Evolutionary conservation across 345 rosid species (phyloP).

Genomic region (Adansonia digitata): DNA sequence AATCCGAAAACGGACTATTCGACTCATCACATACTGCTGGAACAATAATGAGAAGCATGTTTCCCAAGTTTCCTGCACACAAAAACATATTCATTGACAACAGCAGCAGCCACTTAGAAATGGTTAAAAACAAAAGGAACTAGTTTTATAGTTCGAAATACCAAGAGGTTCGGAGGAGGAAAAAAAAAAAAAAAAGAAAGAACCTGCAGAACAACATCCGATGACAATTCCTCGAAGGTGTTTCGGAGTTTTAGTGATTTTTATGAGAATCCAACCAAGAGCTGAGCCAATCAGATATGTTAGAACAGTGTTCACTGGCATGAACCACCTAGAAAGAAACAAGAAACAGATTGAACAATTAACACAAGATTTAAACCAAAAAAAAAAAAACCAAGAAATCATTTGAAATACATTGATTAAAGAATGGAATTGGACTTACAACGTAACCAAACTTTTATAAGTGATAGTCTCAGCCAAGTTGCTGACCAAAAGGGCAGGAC

Average conservation of each 20-base stretch:
- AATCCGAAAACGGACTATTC: constrained; percentile 57
- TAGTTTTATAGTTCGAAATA: too few relatives aligned
- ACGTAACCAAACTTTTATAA: constrained; percentile 21
- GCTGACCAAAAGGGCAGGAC: constrained; percentile 38
- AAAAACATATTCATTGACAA: constrained; percentile 11
- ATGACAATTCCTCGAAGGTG: constrained; percentile 33
- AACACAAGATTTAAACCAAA: not conserved
- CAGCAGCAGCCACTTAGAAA: constrained; percentile 13
- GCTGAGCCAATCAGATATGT: constrained; percentile 17
- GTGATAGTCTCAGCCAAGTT: constrained; percentile 39
- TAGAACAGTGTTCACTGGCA: constrained; percentile 35
- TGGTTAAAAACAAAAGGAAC: too few relatives aligned
- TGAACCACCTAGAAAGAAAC: constrained; percentile 38
- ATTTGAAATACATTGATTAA: not conserved
- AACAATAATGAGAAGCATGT: constrained; percentile 54
- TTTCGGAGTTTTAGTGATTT: constrained; percentile 40
- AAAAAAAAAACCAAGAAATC: not conserved
- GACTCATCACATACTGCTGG: constrained; percentile 64
- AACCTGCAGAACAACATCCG: constrained; percentile 28
- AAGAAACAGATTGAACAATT: not conserved
- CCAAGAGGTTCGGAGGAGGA: too few relatives aligned
- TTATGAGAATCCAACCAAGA: constrained; percentile 46
- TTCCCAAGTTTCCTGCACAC: constrained; percentile 39
- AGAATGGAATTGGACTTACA: constrained; percentile 28
- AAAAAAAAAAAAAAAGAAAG: not conserved